phyloP scores from a whole-genome alignment of 768 basidiomycete species.

The Pleurotus djamor region DNA sequence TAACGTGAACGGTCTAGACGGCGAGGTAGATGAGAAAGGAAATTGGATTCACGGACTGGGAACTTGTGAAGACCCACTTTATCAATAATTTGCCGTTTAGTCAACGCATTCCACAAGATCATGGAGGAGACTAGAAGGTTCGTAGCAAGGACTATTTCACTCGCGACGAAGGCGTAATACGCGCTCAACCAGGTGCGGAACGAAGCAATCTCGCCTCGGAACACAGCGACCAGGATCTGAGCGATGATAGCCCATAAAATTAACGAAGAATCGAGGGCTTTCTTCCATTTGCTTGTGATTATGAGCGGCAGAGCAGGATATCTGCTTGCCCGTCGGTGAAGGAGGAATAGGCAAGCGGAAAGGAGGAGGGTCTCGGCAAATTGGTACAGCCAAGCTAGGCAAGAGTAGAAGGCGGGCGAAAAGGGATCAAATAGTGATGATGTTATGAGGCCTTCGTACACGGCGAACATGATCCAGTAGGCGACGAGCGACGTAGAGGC shows the following conservation, averaged over 20 bases:
- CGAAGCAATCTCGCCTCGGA: background rate
- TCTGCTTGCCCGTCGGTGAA: background rate
- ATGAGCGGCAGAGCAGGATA: background rate
- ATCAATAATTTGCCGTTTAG: background rate
- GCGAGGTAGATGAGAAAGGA: background rate
- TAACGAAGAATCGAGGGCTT: background rate
- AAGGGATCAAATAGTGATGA: background rate
- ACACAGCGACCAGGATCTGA: background rate
- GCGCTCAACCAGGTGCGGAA: background rate
- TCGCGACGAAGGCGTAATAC: background rate
- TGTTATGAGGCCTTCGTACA: background rate
- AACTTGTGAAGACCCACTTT: no score
- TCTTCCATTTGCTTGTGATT: background rate
- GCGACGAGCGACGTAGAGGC: background rate
- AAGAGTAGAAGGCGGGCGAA: background rate
- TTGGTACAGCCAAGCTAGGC: background rate
- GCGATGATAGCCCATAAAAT: no score
- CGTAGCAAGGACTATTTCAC: background rate
- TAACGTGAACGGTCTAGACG: background rate
- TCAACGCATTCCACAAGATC: background rate
- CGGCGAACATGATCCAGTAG: background rate
- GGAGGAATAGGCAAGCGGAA: background rate
- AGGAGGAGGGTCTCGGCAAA: background rate
- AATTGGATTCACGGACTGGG: background rate
- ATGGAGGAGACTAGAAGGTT: background rate